These are phyloP conservation scores for Pilasporangium apinafurcum DNA, from an alignment of 352 stramenopile species.

Conservation along the genomic window DNA sequence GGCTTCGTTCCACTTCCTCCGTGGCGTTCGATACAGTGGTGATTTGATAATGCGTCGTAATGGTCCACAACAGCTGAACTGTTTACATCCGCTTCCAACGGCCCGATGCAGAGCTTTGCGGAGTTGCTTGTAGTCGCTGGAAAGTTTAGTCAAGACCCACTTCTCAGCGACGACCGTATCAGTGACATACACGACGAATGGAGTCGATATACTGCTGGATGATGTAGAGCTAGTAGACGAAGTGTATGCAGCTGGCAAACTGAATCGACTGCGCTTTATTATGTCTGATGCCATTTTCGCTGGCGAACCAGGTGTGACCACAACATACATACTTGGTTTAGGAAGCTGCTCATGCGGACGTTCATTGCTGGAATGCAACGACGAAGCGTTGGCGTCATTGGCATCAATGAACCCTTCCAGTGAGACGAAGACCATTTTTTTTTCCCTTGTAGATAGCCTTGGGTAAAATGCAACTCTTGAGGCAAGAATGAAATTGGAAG, in stretches of 20 bases:
- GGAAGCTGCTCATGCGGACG: slow-evolving; percentile 3
- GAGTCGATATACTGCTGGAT: slow-evolving; percentile 1
- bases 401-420: slow-evolving; percentile 48
- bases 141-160: slow-evolving; percentile 62
- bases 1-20: slow-evolving; percentile 22
- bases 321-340: slow-evolving; percentile 28
- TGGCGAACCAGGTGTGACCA: slow-evolving; percentile 63
- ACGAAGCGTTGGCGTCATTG: slow-evolving; percentile 6
- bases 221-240: neutral
- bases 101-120: slow-evolving; percentile 25
- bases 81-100: slow-evolving; percentile 26
- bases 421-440: slow-evolving; percentile 79
- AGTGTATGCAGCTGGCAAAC: neutral
- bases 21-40: slow-evolving; percentile 26
- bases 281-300: slow-evolving; percentile 22
- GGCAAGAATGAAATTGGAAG: no score
- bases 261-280: slow-evolving; percentile 4
- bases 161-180: slow-evolving; percentile 57
- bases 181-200: slow-evolving; percentile 75
- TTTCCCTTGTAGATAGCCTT: no score
- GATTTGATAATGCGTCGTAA: slow-evolving; percentile 49
- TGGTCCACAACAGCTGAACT: slow-evolving; percentile 43
- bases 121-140: slow-evolving; percentile 34
- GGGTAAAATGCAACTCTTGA: no score
- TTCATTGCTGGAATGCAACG: no score